These are phyloP conservation scores for Bifiguratus adelaidae DNA, from an alignment of 192 early-diverging fungal genomes.

Conservation along the genomic window DNA sequence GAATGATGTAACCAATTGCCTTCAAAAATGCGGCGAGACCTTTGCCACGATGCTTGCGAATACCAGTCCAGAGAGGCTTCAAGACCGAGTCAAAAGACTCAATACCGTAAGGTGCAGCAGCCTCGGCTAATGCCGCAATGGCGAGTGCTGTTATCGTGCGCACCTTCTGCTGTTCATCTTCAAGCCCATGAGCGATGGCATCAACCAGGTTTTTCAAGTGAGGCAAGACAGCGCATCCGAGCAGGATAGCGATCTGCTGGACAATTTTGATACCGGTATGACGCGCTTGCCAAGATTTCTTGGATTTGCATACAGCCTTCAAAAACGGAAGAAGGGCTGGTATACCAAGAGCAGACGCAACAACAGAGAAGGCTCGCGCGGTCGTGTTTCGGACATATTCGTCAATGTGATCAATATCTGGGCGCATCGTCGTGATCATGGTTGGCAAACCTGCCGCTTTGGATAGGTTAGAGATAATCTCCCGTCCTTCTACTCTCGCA, in stretches of 20 bases:
- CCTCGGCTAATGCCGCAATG: slow-evolving; percentile 91
- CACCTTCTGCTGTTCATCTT: slow-evolving; percentile 96
- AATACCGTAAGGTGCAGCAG: slow-evolving; percentile 96
- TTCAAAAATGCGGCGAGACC: slow-evolving; percentile 96
- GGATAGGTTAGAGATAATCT: slow-evolving; percentile 94
- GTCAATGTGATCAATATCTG: slow-evolving; percentile 95
- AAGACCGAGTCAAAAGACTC: slow-evolving; percentile 92
- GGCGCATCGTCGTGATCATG: slow-evolving; percentile 99
- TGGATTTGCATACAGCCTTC: slow-evolving; percentile 88
- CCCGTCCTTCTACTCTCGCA: slow-evolving; percentile 92
- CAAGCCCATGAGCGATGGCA: slow-evolving; percentile 80
- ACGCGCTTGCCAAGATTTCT: slow-evolving; percentile 96
- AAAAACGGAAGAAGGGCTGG: slow-evolving; percentile 91
- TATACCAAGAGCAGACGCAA: slow-evolving; percentile 93
- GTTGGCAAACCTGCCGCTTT: slow-evolving; percentile 96
- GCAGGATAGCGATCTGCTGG: slow-evolving; percentile 90
- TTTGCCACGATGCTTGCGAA: slow-evolving; percentile 91
- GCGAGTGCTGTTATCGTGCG: slow-evolving; percentile 91
- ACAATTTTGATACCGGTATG: slow-evolving; percentile 98
- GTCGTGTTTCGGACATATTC: slow-evolving; percentile 99
- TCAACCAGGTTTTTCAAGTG: slow-evolving; percentile 91
- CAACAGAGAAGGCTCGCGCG: slow-evolving; percentile 93
- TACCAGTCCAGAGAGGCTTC: slow-evolving; percentile 85
- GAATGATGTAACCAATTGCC: slow-evolving; percentile 97
- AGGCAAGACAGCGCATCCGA: slow-evolving; percentile 91